Conservation (phyloP, 176 grass and related monocot species). For the Canna indica region DNA sequence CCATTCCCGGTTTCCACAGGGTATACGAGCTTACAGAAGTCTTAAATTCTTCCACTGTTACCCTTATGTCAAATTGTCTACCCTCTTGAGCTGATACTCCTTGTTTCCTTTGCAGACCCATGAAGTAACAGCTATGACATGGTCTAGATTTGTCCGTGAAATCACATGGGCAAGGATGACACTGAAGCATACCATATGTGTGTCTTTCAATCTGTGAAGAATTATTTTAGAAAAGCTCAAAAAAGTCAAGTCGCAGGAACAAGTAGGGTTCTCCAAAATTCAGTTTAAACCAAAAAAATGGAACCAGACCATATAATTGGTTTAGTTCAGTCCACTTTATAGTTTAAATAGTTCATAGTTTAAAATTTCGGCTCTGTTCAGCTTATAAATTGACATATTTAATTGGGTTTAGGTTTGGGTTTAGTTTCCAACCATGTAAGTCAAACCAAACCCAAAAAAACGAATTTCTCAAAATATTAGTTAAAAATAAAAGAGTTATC, state of each 20-base stretch:
- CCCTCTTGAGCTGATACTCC: constrained; percentile 43
- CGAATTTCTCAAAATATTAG: too few species aligned
- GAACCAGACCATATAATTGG: neutral
- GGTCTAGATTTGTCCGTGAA: constrained; percentile 53
- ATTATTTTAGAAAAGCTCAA: constrained; percentile 4
- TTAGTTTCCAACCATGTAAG: too few species aligned
- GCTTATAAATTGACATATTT: too few species aligned
- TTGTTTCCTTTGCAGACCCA: constrained; percentile 81
- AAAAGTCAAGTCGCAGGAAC: neutral
- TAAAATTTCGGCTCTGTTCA: too few species aligned
- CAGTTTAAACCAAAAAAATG: too few species aligned
- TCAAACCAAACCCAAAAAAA: too few species aligned
- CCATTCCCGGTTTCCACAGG: constrained; percentile 57
- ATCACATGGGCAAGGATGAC: constrained; percentile 64
- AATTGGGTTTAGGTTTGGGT: too few species aligned
- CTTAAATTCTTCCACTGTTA: constrained; percentile 78
- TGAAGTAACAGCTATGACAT: constrained; percentile 64
- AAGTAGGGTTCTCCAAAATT: too few species aligned
- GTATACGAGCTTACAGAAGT: constrained; percentile 40
- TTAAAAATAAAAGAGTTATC: too few species aligned
- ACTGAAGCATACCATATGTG: constrained; percentile 57
- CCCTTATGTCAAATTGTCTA: constrained; percentile 82
- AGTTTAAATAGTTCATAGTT: too few species aligned
- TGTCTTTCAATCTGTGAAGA: constrained; percentile 56
- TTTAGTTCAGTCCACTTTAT: constrained; percentile 27